phyloP scores from a whole-genome alignment of 768 basidiomycete genomes.

The Rhizopogon roseolus region DNA sequence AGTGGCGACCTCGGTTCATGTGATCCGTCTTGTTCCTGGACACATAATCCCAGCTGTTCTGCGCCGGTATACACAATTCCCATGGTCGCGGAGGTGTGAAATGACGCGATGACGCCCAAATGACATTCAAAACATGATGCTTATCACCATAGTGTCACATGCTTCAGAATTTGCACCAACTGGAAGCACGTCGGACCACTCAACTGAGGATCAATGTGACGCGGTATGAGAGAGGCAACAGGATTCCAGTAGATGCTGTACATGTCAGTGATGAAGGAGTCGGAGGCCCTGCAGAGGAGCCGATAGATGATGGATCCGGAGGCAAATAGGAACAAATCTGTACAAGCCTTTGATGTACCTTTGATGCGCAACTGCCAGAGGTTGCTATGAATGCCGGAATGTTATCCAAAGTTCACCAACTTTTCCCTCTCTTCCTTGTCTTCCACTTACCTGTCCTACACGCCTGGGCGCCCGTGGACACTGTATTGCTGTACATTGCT shows the following conservation, averaged over 20 bases:
- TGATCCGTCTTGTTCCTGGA: neutral
- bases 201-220: no score
- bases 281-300: neutral
- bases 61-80: neutral
- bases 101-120: no score
- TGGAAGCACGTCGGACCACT: no score
- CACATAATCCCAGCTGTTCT: neutral
- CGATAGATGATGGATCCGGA: neutral
- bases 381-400: constrained; percentile 18
- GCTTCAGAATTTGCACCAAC: neutral
- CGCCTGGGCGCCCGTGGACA: neutral
- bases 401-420: constrained; percentile 1
- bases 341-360: constrained; percentile 13
- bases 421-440: neutral
- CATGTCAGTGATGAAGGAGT: neutral
- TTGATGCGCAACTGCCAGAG: constrained; percentile 9
- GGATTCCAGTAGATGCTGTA: neutral
- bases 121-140: neutral
- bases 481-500: neutral
- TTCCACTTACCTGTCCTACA: constrained; percentile 1
- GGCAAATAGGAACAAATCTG: constrained; percentile 9
- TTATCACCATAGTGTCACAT: neutral
- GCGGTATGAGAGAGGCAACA: no score
- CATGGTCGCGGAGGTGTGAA: neutral
- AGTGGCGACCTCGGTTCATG: neutral